phyloP scores from a whole-genome alignment of 805 yeast species.

The Yarrowia osloensis region DNA sequence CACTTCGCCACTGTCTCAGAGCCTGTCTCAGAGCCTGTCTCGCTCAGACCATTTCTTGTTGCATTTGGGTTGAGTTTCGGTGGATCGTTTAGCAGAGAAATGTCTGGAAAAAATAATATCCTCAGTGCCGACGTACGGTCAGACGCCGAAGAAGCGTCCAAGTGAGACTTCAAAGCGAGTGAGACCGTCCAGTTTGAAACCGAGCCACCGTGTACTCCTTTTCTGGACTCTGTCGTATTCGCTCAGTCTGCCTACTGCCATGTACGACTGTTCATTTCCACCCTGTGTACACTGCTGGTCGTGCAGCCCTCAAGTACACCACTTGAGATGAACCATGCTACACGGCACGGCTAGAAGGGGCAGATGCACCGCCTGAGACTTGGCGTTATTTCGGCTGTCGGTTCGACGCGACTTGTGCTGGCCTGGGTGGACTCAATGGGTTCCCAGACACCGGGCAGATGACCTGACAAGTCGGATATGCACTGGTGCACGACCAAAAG shows the following conservation, averaged over 20 bases:
- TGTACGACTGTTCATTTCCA: too few species aligned
- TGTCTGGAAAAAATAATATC: neutral
- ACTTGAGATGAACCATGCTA: neutral
- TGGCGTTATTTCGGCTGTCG: neutral
- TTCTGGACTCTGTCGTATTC: too few species aligned
- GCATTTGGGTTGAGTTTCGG: conserved; percentile 19
- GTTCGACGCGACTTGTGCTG: neutral
- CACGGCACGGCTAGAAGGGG: conserved; percentile 17
- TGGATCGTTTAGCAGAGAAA: neutral
- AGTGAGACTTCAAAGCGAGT: neutral
- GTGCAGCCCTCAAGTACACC: neutral
- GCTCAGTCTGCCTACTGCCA: too few species aligned
- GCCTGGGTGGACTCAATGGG: neutral
- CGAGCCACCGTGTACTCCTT: too few species aligned
- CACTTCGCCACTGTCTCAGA: neutral
- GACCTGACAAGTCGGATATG: too few species aligned
- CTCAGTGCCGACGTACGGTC: neutral
- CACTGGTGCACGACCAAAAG: neutral
- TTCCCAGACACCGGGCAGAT: neutral
- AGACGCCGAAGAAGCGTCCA: neutral
- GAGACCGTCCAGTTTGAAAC: neutral
- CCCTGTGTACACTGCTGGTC: neutral
- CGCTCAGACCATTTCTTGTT: conserved; percentile 9
- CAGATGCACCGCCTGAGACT: neutral
- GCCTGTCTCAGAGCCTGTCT: neutral